Evolutionary conservation across 2,329 filamentous ascomycete genomes (phyloP).

Genomic region (Zymoseptoria pseudotritici): DNA sequence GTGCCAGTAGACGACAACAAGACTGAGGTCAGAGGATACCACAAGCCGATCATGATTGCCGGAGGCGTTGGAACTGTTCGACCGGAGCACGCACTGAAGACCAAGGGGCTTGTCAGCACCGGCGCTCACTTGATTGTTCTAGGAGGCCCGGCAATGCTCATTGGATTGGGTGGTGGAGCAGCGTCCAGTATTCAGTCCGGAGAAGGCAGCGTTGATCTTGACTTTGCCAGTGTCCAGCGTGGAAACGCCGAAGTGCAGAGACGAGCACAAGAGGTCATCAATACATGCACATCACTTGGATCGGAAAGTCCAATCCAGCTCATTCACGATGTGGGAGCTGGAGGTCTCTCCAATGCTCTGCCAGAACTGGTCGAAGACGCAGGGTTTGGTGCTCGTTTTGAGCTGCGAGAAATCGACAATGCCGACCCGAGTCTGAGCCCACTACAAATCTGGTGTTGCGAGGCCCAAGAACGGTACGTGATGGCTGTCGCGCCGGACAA

Average conservation of each 20-base stretch:
- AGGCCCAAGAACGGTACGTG: conserved; percentile 94
- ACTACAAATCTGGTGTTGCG: conserved; percentile 95
- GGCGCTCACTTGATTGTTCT: conserved; percentile 91
- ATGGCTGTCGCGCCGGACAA: conserved; percentile 74
- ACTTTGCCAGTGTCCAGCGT: conserved; percentile 94
- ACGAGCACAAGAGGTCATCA: conserved; percentile 95
- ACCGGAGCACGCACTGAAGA: conserved; percentile 84
- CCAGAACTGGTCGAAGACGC: conserved; percentile 90
- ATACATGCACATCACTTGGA: conserved; percentile 80
- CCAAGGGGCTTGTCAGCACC: conserved; percentile 66
- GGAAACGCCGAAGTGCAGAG: conserved; percentile 96
- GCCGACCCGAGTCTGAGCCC: conserved; percentile 89
- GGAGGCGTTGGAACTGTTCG: conserved; percentile 89
- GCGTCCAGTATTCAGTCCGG: conserved; percentile 85
- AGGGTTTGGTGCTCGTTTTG: conserved; percentile 81
- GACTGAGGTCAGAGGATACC: conserved; percentile 77
- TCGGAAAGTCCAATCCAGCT: conserved; percentile 84
- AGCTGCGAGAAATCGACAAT: conserved; percentile 88
- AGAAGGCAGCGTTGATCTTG: conserved; percentile 82
- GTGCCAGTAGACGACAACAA: conserved; percentile 54
- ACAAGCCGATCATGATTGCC: conserved; percentile 98
- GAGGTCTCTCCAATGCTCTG: conserved; percentile 75
- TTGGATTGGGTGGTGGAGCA: conserved; percentile 89
- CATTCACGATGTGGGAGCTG: conserved; percentile 95
- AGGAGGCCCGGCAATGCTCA: conserved; percentile 94